Evolutionary conservation across 805 yeast species (phyloP).

Genomic region (Saturnispora halmiae): DNA sequence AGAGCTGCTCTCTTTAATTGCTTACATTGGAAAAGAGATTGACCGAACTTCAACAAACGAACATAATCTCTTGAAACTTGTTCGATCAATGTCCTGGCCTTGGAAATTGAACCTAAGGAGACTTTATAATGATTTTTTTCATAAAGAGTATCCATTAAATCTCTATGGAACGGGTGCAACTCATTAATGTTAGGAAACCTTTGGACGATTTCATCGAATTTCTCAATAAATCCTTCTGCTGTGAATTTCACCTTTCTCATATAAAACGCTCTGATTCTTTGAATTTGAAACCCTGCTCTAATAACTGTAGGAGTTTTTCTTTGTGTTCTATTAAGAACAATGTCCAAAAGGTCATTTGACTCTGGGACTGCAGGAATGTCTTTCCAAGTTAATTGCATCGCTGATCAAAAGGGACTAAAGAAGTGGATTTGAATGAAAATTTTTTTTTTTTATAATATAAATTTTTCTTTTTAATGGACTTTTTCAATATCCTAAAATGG

Average conservation of each 20-base stretch:
- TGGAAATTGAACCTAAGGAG: conserved; percentile 86
- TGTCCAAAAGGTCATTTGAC: conserved; percentile 88
- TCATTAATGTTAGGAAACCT: conserved; percentile 97
- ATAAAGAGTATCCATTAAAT: conserved; percentile 93
- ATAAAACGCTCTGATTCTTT: conserved; percentile 93
- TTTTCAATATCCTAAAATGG: not conserved
- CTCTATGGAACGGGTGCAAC: conserved; percentile 97
- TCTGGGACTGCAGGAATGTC: conserved; percentile 94
- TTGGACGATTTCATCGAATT: conserved; percentile 71
- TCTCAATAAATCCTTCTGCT: conserved; percentile 91
- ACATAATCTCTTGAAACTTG: conserved; percentile 94
- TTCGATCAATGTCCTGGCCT: conserved; percentile 89
- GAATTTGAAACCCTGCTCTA: conserved; percentile 91
- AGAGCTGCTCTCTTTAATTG: conserved; percentile 97
- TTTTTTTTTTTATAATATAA: not conserved
- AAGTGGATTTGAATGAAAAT: not conserved
- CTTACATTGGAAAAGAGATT: conserved; percentile 96
- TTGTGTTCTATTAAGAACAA: conserved; percentile 94
- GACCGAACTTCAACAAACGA: conserved; percentile 92
- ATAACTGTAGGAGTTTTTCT: conserved; percentile 99
- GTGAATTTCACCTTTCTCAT: conserved; percentile 97
- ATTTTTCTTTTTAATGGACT: not conserved
- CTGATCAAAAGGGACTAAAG: conserved; percentile 9
- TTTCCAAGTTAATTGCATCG: conserved; percentile 96
- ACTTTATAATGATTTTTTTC: conserved; percentile 98